Evolutionary conservation across 2,329 filamentous ascomycete genomes (phyloP).

Genomic region (Cladosporium colombiae): DNA sequence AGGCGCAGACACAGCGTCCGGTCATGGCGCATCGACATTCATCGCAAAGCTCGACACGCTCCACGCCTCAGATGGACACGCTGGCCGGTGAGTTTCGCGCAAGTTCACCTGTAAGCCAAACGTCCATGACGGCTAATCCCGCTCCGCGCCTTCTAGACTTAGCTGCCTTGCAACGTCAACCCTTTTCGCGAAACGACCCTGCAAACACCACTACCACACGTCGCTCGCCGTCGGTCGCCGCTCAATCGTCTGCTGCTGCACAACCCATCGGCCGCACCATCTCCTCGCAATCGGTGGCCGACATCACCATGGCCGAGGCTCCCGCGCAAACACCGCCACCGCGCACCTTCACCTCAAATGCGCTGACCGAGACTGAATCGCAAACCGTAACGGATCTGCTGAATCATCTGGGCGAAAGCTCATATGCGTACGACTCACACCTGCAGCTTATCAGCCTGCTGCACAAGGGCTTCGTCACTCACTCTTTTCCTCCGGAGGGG

Average conservation of each 20-base stretch:
- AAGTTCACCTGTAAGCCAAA: neutral
- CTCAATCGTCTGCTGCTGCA: slow-evolving; percentile 22
- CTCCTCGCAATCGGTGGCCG: slow-evolving; percentile 47
- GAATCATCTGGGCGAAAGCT: slow-evolving; percentile 47
- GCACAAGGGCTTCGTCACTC: slow-evolving; percentile 50
- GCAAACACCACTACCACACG: slow-evolving; percentile 33
- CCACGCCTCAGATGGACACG: slow-evolving; percentile 50
- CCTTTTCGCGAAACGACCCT: slow-evolving; percentile 40
- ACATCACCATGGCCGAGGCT: slow-evolving; percentile 50
- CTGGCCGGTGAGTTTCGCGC: slow-evolving; percentile 43
- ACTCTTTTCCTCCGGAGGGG: slow-evolving; percentile 34
- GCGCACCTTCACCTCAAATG: slow-evolving; percentile 45
- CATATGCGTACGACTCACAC: slow-evolving; percentile 52
- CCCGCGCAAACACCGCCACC: slow-evolving; percentile 45
- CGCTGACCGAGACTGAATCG: slow-evolving; percentile 46
- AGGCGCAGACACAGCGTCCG: slow-evolving; percentile 25
- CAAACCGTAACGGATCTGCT: slow-evolving; percentile 48
- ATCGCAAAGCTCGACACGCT: slow-evolving; percentile 31
- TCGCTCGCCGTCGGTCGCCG: slow-evolving; percentile 32
- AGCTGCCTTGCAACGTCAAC: slow-evolving; percentile 47
- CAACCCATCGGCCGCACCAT: slow-evolving; percentile 40
- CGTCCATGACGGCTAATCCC: slow-evolving; percentile 22
- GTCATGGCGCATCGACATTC: slow-evolving; percentile 40
- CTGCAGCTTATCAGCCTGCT: slow-evolving; percentile 50
- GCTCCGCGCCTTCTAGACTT: slow-evolving; percentile 40